Conservation (phyloP, 2,329 filamentous ascomycete genomes). For the Alternaria hordeiaustralica region DNA sequence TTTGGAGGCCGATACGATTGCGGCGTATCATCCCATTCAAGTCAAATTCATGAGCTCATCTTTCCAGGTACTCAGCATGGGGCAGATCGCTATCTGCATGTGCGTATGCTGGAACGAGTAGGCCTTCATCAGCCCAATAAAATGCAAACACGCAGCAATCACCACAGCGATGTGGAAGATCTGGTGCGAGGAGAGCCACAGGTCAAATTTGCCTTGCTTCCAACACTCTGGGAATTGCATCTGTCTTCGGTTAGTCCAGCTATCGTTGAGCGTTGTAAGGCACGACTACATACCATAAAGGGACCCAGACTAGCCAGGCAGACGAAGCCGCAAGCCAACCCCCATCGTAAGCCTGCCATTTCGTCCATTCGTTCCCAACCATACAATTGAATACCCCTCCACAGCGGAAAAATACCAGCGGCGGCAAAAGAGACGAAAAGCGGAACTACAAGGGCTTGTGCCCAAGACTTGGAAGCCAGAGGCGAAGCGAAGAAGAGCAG, state of each 20-base stretch:
- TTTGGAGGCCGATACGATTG: background rate
- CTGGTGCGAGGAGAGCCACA: background rate
- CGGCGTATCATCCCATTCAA: background rate
- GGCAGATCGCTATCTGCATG: background rate
- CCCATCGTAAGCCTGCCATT: background rate
- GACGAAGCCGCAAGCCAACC: background rate
- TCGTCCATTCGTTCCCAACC: background rate
- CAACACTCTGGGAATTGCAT: background rate
- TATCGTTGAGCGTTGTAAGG: background rate
- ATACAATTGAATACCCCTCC: background rate
- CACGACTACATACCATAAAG: background rate
- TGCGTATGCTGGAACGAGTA: background rate
- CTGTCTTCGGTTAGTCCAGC: background rate
- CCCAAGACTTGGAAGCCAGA: conserved; percentile 1
- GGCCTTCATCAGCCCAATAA: background rate
- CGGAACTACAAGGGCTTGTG: background rate
- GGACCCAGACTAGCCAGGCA: background rate
- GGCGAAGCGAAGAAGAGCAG: background rate
- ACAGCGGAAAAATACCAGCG: background rate
- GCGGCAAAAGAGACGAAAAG: background rate
- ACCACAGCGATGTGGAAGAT: background rate
- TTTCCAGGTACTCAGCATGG: background rate
- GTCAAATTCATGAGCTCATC: background rate
- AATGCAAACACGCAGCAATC: background rate
- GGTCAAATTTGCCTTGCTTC: background rate